These are phyloP conservation scores for Blastocystis sp. DNA, from an alignment of 352 stramenopile genomes.

Conservation along the genomic window DNA sequence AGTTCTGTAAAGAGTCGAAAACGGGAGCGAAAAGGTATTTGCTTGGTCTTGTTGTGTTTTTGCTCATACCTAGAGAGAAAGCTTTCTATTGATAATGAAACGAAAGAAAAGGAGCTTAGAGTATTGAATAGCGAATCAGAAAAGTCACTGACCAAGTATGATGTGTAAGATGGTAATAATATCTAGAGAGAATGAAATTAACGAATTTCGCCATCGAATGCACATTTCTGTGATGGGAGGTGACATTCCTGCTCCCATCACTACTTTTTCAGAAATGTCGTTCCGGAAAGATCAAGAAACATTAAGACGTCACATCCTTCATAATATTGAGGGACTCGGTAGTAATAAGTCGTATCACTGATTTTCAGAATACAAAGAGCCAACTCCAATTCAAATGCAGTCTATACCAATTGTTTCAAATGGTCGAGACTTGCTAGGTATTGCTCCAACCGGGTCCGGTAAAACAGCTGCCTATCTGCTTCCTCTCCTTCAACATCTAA, in stretches of 20 bases:
- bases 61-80: constrained; percentile 27
- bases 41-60: neutral
- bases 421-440: constrained; percentile 84
- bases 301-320: constrained; percentile 3
- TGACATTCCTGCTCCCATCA: constrained; percentile 50
- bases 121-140: neutral
- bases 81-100: neutral
- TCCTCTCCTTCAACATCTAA: constrained; percentile 79
- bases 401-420: constrained; percentile 80
- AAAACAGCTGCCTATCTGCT: constrained; percentile 96
- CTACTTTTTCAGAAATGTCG: constrained; percentile 63
- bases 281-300: constrained; percentile 43
- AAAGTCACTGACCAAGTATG: neutral
- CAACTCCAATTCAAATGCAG: constrained; percentile 97
- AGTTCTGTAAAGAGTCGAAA: neutral
- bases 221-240: constrained; percentile 51
- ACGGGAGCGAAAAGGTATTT: constrained; percentile 23
- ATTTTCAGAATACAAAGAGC: constrained; percentile 84
- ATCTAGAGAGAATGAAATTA: constrained; percentile 24
- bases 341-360: constrained; percentile 54
- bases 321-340: constrained; percentile 54
- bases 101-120: neutral
- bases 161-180: neutral
- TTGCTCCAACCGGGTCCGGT: constrained; percentile 86
- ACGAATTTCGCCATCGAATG: constrained; percentile 50